A percentile compares a stretch with the other conserved stretches of the same genome.
Evolutionary conservation across 805 yeast species (phyloP).

Genomic region (Candida cerambycidarum): DNA sequence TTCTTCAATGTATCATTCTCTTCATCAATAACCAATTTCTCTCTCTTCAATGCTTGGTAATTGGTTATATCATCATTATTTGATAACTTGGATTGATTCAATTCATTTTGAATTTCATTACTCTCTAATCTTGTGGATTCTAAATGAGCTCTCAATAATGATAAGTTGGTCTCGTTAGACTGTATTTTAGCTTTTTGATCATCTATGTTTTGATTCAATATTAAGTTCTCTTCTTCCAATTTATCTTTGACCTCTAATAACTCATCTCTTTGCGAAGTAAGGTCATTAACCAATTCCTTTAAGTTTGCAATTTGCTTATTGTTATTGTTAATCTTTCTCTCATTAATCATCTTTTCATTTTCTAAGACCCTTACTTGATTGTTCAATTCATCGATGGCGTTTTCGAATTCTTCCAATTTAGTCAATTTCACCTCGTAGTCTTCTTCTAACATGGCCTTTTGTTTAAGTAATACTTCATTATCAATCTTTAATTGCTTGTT

Average conservation of each 20-base stretch:
- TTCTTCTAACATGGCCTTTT: slow-evolving; percentile 25
- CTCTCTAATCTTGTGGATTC: slow-evolving; percentile 33
- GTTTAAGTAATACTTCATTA: slow-evolving; percentile 44
- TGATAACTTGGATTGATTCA: slow-evolving; percentile 30
- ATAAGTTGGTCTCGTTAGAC: slow-evolving; percentile 27
- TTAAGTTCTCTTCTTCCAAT: slow-evolving; percentile 30
- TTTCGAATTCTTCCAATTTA: slow-evolving; percentile 42
- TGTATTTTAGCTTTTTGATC: slow-evolving; percentile 23
- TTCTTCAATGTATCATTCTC: slow-evolving; percentile 66
- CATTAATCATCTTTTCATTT: slow-evolving; percentile 35
- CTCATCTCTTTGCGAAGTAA: slow-evolving; percentile 62
- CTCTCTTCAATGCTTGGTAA: slow-evolving; percentile 43
- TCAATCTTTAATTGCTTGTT: slow-evolving; percentile 61
- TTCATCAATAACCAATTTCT: slow-evolving; percentile 56
- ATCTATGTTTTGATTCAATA: slow-evolving; percentile 27
- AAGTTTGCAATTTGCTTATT: slow-evolving; percentile 55
- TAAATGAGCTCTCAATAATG: slow-evolving; percentile 35
- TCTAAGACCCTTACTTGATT: slow-evolving; percentile 30
- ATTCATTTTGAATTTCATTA: slow-evolving; percentile 33
- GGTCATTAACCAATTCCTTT: slow-evolving; percentile 58
- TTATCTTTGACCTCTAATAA: slow-evolving; percentile 42
- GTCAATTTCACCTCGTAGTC: slow-evolving; percentile 38
- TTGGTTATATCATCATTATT: slow-evolving; percentile 31
- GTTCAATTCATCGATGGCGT: slow-evolving; percentile 23
- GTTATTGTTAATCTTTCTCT: slow-evolving; percentile 34